Evolutionary conservation across 2,329 filamentous ascomycete species (phyloP).

Genomic region (Lecanicillium sp.): DNA sequence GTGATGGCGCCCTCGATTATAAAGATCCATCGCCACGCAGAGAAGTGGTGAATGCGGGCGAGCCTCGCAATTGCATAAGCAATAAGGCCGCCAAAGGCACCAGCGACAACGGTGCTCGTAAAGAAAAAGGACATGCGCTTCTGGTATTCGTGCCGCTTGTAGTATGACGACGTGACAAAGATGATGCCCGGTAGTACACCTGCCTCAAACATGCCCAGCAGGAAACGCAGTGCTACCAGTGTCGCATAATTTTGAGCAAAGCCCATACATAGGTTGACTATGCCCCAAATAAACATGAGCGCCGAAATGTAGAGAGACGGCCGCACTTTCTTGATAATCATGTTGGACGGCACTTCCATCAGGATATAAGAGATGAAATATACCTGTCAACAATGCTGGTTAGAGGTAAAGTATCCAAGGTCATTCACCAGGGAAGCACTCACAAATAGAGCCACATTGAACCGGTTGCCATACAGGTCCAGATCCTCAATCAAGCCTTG

Average conservation of each 20-base stretch:
- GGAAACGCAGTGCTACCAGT: conserved; percentile 26
- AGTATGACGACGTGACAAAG: conserved; percentile 40
- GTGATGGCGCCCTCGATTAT: conserved; percentile 51
- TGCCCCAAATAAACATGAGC: conserved; percentile 32
- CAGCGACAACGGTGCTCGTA: conserved; percentile 30
- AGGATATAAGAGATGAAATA: conserved; percentile 35
- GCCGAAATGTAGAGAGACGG: conserved; percentile 28
- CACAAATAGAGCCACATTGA: conserved; percentile 34
- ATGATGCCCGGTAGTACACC: conserved; percentile 28
- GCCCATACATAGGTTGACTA: conserved; percentile 29
- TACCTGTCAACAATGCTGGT: conserved; percentile 3
- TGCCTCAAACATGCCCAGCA: conserved; percentile 32
- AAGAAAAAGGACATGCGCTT: conserved; percentile 36
- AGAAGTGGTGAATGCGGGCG: conserved; percentile 18
- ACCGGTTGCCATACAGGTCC: conserved; percentile 30
- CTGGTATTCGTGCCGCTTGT: conserved; percentile 40
- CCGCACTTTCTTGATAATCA: conserved; percentile 33
- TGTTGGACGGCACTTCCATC: conserved; percentile 37
- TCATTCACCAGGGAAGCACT: neutral
- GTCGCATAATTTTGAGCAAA: conserved; percentile 24
- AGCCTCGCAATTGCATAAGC: conserved; percentile 26
- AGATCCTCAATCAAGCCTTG: conserved; percentile 34
- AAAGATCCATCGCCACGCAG: conserved; percentile 59
- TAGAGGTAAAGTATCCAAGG: no score
- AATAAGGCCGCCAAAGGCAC: conserved; percentile 37